phyloP scores from a whole-genome alignment of 2,329 filamentous ascomycete species.

The Talaromyces sp. region DNA sequence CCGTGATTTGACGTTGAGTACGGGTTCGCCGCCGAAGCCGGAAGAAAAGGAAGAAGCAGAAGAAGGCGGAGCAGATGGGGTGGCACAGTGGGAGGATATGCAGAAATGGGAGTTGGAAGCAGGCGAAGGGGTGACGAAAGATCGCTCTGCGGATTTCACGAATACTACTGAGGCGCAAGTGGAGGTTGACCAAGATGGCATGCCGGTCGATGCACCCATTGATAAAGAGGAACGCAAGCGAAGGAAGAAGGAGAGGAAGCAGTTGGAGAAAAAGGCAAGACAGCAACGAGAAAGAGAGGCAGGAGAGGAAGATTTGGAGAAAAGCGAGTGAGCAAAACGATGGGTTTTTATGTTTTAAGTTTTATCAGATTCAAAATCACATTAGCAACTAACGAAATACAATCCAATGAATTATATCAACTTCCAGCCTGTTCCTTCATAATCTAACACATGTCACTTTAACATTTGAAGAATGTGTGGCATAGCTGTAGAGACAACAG shows the following conservation, averaged over 20 bases:
- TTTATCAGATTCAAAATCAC: background rate
- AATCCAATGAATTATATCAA: background rate
- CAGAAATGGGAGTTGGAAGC: conserved; percentile 30
- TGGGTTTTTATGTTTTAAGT: background rate
- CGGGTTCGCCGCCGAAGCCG: conserved; percentile 17
- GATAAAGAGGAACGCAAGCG: conserved; percentile 53
- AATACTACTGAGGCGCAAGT: conserved; percentile 28
- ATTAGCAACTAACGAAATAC: background rate
- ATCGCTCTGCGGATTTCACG: conserved; percentile 4
- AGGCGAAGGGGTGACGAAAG: conserved; percentile 20
- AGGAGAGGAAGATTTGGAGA: conserved; percentile 11
- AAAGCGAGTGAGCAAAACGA: conserved; percentile 1
- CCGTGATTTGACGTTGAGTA: conserved; percentile 35
- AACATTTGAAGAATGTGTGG: background rate
- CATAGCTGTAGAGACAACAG: background rate
- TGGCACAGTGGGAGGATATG: conserved; percentile 27
- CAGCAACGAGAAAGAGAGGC: conserved; percentile 20
- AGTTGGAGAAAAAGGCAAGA: conserved; percentile 39
- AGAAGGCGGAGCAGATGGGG: conserved; percentile 26
- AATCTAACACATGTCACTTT: background rate
- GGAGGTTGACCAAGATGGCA: conserved; percentile 33
- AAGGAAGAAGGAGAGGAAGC: conserved; percentile 52
- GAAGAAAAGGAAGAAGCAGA: conserved; percentile 15
- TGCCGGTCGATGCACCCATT: conserved; percentile 23
- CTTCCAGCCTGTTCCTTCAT: background rate